Percentiles rank a stretch among this genome's conserved stretches.
Evolutionary conservation across 306 rosid genomes (phyloP).

Genomic region (Quercus bicolor): DNA sequence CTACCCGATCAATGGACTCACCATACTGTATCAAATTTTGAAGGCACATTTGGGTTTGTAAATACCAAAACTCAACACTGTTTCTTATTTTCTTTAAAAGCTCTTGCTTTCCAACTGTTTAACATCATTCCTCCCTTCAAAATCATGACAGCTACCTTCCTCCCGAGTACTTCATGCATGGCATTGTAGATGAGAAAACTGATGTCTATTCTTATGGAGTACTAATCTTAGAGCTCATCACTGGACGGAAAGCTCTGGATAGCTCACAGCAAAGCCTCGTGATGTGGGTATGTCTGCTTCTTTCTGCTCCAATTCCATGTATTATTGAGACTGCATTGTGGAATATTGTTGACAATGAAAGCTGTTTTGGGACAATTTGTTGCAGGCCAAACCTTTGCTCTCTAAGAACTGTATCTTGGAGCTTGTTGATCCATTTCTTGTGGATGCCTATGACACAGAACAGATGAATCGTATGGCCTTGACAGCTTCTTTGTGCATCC

Average conservation of each 20-base stretch:
- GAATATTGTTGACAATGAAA: conserved; percentile 1
- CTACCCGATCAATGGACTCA: conserved; percentile 98
- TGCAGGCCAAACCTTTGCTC: conserved; percentile 89
- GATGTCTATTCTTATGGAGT: conserved; percentile 95
- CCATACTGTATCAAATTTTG: conserved; percentile 79
- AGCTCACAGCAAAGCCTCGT: conserved; percentile 86
- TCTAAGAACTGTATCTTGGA: conserved; percentile 38
- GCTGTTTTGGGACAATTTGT: not conserved
- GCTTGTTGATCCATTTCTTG: conserved; percentile 67
- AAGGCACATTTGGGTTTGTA: conserved; percentile 98
- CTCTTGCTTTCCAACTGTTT: conserved; percentile 2
- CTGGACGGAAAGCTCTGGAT: conserved; percentile 88
- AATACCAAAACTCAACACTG: conserved; percentile 19
- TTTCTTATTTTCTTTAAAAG: not conserved
- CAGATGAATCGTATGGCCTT: conserved; percentile 54
- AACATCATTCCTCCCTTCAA: conserved; percentile 8
- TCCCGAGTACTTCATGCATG: conserved; percentile 99
- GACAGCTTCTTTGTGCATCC: conserved; percentile 69
- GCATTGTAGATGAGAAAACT: conserved; percentile 94
- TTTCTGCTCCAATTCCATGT: not conserved
- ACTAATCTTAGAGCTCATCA: conserved; percentile 78
- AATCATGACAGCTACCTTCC: conserved; percentile 82
- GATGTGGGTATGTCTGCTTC: conserved; percentile 75
- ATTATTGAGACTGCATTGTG: not conserved
- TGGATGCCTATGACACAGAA: conserved; percentile 43